phyloP scores from a whole-genome alignment of 2,329 filamentous ascomycete genomes.

The Aspergillus melleus region DNA sequence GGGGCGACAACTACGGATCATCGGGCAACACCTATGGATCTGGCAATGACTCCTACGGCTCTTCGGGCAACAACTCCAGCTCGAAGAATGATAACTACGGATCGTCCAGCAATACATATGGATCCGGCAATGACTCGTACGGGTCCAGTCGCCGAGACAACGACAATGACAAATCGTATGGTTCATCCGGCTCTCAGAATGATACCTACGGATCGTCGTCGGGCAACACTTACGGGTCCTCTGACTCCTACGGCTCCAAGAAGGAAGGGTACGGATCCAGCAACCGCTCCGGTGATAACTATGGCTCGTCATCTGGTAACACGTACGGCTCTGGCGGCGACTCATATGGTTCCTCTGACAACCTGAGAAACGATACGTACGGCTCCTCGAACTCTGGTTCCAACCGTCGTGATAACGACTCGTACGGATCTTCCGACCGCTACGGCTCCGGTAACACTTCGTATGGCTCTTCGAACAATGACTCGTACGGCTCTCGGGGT shows the following conservation, averaged over 20 bases:
- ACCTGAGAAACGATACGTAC: background rate
- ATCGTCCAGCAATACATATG: too few relatives aligned
- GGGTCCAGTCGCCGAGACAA: background rate
- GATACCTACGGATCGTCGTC: background rate
- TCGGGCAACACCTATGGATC: too few relatives aligned
- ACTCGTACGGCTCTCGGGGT: background rate
- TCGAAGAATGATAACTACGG: too few relatives aligned
- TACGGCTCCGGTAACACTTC: background rate
- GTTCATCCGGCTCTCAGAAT: background rate
- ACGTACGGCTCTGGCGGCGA: background rate
- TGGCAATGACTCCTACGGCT: too few relatives aligned
- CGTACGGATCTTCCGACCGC: background rate
- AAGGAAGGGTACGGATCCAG: background rate
- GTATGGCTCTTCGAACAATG: background rate
- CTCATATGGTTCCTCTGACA: background rate
- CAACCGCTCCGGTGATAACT: background rate
- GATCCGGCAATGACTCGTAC: background rate
- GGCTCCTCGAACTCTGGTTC: background rate
- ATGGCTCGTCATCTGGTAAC: background rate
- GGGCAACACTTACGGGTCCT: background rate
- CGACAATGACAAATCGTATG: background rate
- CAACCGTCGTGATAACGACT: background rate
- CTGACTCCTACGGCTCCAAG: background rate
- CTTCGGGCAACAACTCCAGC: too few relatives aligned
- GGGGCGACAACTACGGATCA: too few relatives aligned